Percentiles rank a stretch among this genome's conserved stretches.
phyloP scores from a whole-genome alignment of 1,284 basidiomycete species.

The Cutaneotrichosporon sp. region DNA sequence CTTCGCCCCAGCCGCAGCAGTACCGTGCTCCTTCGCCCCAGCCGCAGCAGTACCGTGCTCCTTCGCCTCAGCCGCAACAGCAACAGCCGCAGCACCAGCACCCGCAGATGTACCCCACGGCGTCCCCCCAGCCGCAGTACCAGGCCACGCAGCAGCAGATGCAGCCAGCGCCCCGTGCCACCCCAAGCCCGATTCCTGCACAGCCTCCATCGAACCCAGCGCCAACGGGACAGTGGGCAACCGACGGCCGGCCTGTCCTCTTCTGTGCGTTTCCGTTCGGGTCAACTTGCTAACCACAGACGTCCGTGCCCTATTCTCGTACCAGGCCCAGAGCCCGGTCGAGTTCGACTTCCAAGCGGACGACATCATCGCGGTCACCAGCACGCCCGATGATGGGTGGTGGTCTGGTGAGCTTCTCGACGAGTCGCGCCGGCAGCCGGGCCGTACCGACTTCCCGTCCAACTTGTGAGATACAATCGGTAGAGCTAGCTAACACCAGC shows the following conservation, averaged over 20 bases:
- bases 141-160: conserved; percentile 21
- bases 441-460: conserved; percentile 85
- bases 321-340: conserved; percentile 64
- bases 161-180: conserved; percentile 25
- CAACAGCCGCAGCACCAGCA: conserved; percentile 30
- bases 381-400: conserved; percentile 91
- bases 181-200: conserved; percentile 45
- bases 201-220: conserved; percentile 42
- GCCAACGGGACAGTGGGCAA: conserved; percentile 53
- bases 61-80: conserved; percentile 8
- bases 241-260: conserved; percentile 48
- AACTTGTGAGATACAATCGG: conserved; percentile 60
- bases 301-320: conserved; percentile 91
- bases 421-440: conserved; percentile 72
- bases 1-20: conserved; percentile 8
- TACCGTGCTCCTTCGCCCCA: conserved; percentile 13
- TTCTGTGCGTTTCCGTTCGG: conserved; percentile 46
- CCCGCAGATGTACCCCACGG: conserved; percentile 12
- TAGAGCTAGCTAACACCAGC: background rate
- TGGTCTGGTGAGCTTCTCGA: conserved; percentile 77
- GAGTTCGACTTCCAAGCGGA: conserved; percentile 82
- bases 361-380: conserved; percentile 88
- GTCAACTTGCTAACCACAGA: conserved; percentile 28
- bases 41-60: conserved; percentile 12
- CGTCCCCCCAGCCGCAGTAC: conserved; percentile 12